Percentiles rank a stretch among this genome's conserved stretches.
These are phyloP conservation scores for Fusarium vanettenii DNA, from an alignment of 2,329 filamentous ascomycete genomes.

Conservation along the genomic window DNA sequence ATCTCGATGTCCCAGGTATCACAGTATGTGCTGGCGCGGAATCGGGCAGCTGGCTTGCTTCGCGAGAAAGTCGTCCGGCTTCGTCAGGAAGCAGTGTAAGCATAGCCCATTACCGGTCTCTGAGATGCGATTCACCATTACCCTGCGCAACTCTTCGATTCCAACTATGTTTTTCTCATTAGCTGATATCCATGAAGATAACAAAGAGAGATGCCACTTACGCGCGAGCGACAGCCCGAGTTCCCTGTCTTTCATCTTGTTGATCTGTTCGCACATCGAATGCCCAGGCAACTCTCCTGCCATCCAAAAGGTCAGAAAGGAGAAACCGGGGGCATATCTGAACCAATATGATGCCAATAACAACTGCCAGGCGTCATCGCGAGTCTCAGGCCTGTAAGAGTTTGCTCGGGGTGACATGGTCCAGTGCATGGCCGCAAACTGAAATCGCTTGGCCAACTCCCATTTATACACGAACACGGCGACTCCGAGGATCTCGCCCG, in stretches of 20 bases:
- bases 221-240: background rate
- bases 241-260: background rate
- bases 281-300: background rate
- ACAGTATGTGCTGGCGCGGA: background rate
- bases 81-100: background rate
- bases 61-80: background rate
- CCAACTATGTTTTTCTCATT: background rate
- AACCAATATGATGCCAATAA: slow-evolving; percentile 2
- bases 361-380: background rate
- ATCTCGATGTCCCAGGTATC: background rate
- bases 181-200: background rate
- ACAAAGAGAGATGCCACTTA: background rate
- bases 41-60: background rate
- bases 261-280: background rate
- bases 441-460: background rate
- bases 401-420: background rate
- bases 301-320: background rate
- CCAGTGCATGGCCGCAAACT: background rate
- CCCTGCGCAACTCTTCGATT: background rate
- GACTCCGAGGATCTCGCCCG: background rate
- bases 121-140: background rate
- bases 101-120: background rate
- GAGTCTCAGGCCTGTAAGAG: background rate
- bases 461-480: background rate
- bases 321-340: background rate